Conservation (phyloP, 495 filamentous ascomycete species). For the Aspergillus leporis region DNA sequence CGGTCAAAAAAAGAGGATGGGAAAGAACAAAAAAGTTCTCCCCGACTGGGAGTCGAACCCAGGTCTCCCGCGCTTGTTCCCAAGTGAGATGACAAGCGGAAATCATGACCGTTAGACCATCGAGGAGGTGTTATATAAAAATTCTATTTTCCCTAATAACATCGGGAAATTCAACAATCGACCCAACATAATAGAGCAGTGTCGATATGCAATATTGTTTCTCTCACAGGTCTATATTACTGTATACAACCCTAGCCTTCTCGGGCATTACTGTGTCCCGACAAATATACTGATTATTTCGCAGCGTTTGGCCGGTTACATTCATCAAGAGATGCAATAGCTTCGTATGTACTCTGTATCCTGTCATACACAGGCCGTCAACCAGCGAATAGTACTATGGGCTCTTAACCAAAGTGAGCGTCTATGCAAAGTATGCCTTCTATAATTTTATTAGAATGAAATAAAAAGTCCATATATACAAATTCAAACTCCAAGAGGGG, state of each 20-base stretch:
- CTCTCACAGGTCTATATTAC: no score
- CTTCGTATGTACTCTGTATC: no score
- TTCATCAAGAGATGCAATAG: no score
- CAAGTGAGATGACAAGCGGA: constrained; percentile 37
- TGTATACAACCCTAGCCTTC: no score
- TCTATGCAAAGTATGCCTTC: constrained; percentile 3
- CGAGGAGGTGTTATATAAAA: constrained; percentile 14
- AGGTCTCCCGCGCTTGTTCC: constrained; percentile 2
- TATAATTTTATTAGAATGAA: constrained; percentile 22
- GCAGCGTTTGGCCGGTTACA: no score
- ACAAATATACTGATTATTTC: no score
- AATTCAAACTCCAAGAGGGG: constrained; percentile 10
- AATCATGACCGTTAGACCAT: constrained; percentile 48
- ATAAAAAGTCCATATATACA: constrained; percentile 23
- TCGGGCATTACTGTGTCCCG: no score
- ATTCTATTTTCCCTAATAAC: background rate
- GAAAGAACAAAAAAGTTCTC: background rate
- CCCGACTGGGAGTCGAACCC: constrained; percentile 6
- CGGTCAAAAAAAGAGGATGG: background rate
- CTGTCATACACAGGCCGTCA: background rate
- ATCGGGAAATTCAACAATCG: no score
- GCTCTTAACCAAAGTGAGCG: no score
- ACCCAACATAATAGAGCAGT: background rate
- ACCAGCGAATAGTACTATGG: no score
- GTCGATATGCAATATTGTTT: background rate